A percentile compares a stretch with the other conserved stretches of the same genome.
Conservation (phyloP, 1,284 basidiomycete genomes). For the Malassezia dermatis region DNA sequence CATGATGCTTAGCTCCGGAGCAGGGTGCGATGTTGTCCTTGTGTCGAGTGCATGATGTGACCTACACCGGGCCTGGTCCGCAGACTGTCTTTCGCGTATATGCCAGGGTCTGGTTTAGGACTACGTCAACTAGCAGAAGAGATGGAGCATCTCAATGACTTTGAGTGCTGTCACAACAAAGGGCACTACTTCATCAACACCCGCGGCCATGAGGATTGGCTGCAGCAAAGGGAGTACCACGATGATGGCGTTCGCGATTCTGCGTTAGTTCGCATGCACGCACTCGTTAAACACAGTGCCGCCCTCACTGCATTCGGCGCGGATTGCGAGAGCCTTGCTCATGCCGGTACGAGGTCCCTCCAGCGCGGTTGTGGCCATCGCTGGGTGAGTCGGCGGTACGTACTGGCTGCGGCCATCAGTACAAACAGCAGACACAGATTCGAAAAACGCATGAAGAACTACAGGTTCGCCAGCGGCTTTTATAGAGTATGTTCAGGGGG, state of each 20-base stretch:
- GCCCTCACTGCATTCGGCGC: not conserved
- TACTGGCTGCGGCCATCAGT: not conserved
- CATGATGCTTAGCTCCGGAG: too few relatives aligned
- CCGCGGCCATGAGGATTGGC: slow-evolving; percentile 1
- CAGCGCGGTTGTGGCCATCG: not conserved
- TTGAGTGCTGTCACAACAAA: not conserved
- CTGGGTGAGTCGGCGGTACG: not conserved
- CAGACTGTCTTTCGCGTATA: too few relatives aligned
- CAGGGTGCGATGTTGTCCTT: too few relatives aligned
- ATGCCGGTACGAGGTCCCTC: not conserved
- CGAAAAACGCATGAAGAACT: not conserved
- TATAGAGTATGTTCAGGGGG: not conserved
- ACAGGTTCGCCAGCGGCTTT: not conserved
- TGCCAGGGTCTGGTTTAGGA: too few relatives aligned
- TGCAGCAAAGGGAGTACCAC: slow-evolving; percentile 1
- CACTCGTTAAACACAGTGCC: slow-evolving; percentile 3
- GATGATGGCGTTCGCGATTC: slow-evolving; percentile 3
- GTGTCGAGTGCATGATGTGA: not conserved
- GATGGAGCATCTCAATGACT: slow-evolving; percentile 6
- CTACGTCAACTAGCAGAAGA: slow-evolving; percentile 1
- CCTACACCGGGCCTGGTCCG: too few relatives aligned
- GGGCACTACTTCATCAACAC: not conserved
- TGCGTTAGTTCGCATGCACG: not conserved
- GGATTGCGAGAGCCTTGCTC: not conserved
- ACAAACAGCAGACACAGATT: not conserved